These are phyloP conservation scores for Fusarium avenaceum DNA, from an alignment of 2,329 filamentous ascomycete genomes.

Conservation along the genomic window DNA sequence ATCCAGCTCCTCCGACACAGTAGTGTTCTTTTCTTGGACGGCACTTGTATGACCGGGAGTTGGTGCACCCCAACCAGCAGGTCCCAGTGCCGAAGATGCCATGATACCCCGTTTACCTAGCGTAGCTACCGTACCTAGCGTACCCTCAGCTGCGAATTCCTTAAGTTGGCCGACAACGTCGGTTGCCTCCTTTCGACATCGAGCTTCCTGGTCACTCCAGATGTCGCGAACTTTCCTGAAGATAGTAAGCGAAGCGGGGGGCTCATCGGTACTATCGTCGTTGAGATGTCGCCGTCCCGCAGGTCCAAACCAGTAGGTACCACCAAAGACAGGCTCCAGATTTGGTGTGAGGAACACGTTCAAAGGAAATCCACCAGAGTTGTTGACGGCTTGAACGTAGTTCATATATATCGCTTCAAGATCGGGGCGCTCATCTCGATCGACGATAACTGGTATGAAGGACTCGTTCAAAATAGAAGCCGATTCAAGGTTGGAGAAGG, in stretches of 20 bases:
- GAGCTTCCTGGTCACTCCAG: constrained; percentile 87
- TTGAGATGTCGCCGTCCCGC: constrained; percentile 62
- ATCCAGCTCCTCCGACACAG: constrained; percentile 78
- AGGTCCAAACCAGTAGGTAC: constrained; percentile 94
- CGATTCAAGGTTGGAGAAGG: constrained; percentile 86
- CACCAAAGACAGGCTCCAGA: constrained; percentile 93
- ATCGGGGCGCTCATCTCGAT: constrained; percentile 93
- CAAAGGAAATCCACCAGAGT: constrained; percentile 91
- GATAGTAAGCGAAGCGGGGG: constrained; percentile 86
- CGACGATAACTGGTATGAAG: constrained; percentile 93
- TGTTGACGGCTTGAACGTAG: constrained; percentile 93
- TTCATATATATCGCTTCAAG: constrained; percentile 98
- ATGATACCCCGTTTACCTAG: constrained; percentile 62
- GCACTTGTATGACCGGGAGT: constrained; percentile 47
- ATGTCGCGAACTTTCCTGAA: constrained; percentile 79
- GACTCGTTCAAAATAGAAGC: constrained; percentile 85
- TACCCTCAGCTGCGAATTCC: constrained; percentile 91
- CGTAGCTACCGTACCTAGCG: constrained; percentile 74
- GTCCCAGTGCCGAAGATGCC: constrained; percentile 49
- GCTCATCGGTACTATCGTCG: constrained; percentile 64
- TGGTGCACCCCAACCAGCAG: constrained; percentile 51
- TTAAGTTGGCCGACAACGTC: constrained; percentile 85
- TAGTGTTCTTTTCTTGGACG: constrained; percentile 41
- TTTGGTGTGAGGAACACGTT: constrained; percentile 97
- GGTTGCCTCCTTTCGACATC: constrained; percentile 85